Evolutionary conservation across 2,329 filamentous ascomycete species (phyloP).

Genomic region (Sporothrix humicola): DNA sequence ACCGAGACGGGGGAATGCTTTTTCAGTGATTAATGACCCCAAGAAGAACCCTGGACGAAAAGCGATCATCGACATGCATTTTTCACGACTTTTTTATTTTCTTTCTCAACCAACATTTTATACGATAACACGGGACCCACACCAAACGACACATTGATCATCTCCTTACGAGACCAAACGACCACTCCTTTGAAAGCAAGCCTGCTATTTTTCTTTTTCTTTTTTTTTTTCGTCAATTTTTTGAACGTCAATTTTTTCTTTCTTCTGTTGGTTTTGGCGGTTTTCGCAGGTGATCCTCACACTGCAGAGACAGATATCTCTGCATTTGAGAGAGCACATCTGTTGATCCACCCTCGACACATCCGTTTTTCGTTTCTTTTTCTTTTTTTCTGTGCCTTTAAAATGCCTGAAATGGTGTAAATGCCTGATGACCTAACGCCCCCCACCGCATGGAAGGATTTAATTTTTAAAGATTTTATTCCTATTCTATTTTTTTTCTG

Average conservation of each 20-base stretch:
- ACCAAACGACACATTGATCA: slow-evolving; percentile 33
- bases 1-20: slow-evolving; percentile 24
- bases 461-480: slow-evolving; percentile 38
- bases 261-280: slow-evolving; percentile 4
- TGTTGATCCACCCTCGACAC: neutral
- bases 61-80: slow-evolving; percentile 35
- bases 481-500: slow-evolving; percentile 23
- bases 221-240: slow-evolving; percentile 17
- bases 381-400: slow-evolving; percentile 30
- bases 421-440: slow-evolving; percentile 40
- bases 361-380: neutral
- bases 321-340: neutral
- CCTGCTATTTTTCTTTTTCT: slow-evolving; percentile 27
- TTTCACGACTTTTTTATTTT: slow-evolving; percentile 32
- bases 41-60: slow-evolving; percentile 32
- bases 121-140: slow-evolving; percentile 36
- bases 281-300: slow-evolving; percentile 3
- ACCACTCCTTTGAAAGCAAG: slow-evolving; percentile 34
- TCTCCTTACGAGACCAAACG: slow-evolving; percentile 35
- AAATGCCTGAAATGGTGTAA: slow-evolving; percentile 40
- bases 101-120: slow-evolving; percentile 20
- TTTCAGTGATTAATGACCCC: slow-evolving; percentile 37
- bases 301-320: too few species aligned
- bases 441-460: slow-evolving; percentile 39
- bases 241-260: slow-evolving; percentile 1